These are phyloP conservation scores for Penstemon newberryi DNA, from an alignment of 257 asterid genomes.

Conservation along the genomic window DNA sequence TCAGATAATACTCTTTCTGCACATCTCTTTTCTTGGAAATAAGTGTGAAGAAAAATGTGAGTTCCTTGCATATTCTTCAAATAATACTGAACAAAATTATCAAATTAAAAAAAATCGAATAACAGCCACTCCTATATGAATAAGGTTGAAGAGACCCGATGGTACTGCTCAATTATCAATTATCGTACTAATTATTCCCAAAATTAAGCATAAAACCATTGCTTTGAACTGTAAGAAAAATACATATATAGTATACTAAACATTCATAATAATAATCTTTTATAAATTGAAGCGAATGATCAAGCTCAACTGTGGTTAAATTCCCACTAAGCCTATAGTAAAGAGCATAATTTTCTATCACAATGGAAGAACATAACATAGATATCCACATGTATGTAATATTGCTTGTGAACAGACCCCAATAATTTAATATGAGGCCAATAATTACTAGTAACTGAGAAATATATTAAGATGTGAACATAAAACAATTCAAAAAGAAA, in stretches of 20 bases:
- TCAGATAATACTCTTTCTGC: too few species aligned
- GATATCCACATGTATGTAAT: neutral
- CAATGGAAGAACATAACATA: neutral
- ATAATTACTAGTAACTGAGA: neutral
- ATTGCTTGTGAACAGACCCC: neutral
- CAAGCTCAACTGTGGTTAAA: neutral
- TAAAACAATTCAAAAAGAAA: slow-evolving; percentile 7
- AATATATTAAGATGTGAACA: slow-evolving; percentile 9
- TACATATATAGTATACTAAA: neutral
- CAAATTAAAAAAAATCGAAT: too few species aligned
- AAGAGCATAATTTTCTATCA: neutral
- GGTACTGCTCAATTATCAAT: too few species aligned
- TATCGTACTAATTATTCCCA: neutral
- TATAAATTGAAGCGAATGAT: neutral
- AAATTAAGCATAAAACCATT: neutral
- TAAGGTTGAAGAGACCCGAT: too few species aligned
- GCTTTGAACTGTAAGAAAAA: slow-evolving; percentile 4
- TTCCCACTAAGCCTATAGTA: neutral
- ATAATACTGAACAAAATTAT: too few species aligned
- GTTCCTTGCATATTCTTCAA: too few species aligned
- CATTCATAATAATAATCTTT: neutral
- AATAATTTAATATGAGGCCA: neutral
- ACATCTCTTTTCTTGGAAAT: too few species aligned
- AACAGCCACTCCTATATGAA: too few species aligned
- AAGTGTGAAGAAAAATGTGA: too few species aligned